Conservation (phyloP, 371 early-diverging fungal species). For the Mortierella polycephala region DNA sequence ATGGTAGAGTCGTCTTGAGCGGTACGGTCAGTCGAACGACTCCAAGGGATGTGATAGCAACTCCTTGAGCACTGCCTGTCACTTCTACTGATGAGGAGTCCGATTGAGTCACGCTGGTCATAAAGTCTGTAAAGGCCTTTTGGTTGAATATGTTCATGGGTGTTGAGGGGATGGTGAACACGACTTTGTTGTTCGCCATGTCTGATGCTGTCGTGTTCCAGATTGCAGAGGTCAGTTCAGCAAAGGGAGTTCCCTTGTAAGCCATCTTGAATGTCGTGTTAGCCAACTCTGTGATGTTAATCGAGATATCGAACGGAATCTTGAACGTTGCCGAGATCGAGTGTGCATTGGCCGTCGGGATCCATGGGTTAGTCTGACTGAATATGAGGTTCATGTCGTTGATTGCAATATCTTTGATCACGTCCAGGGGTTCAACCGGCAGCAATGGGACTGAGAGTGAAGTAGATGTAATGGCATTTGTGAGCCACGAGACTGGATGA, state of each 20-base stretch:
- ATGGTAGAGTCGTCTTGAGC: constrained; percentile 58
- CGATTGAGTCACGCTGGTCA: constrained; percentile 55
- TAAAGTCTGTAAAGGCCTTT: constrained; percentile 58
- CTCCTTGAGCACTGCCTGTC: constrained; percentile 59
- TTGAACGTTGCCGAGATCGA: constrained; percentile 63
- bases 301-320: constrained; percentile 68
- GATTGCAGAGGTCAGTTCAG: constrained; percentile 55
- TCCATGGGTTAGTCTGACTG: constrained; percentile 58
- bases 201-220: constrained; percentile 59
- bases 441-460: constrained; percentile 61
- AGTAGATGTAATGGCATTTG: constrained; percentile 62
- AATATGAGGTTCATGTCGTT: constrained; percentile 64
- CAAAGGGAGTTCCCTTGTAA: constrained; percentile 59
- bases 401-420: constrained; percentile 63
- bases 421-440: constrained; percentile 55
- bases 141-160: constrained; percentile 56
- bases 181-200: constrained; percentile 55
- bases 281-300: constrained; percentile 64
- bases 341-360: constrained; percentile 61
- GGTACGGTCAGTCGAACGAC: constrained; percentile 60
- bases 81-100: constrained; percentile 59
- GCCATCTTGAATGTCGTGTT: constrained; percentile 64
- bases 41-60: constrained; percentile 61
- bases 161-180: constrained; percentile 48
- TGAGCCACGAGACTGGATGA: constrained; percentile 63